A percentile compares a stretch with the other conserved stretches of the same genome.
Evolutionary conservation across 1,284 basidiomycete genomes (phyloP).

Genomic region (Apiotrichum porosum): DNA sequence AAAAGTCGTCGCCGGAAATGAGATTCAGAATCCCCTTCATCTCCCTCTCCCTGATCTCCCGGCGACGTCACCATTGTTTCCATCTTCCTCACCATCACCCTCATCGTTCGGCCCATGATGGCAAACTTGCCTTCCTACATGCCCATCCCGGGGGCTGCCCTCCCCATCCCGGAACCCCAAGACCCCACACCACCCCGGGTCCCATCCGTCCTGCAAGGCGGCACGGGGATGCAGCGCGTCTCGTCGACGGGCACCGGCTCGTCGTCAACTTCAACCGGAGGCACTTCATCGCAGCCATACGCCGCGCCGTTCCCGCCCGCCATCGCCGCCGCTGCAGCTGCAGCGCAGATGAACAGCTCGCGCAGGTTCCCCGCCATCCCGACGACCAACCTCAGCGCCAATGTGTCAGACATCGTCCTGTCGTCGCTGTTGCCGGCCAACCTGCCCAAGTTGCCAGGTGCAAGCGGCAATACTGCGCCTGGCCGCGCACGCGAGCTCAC

Average conservation of each 20-base stretch:
- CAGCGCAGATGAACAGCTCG: neutral
- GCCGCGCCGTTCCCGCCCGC: conserved; percentile 11
- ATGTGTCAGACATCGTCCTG: conserved; percentile 43
- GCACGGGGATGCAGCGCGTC: too few relatives aligned
- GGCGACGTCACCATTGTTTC: neutral
- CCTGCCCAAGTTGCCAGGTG: conserved; percentile 31
- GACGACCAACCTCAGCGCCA: conserved; percentile 26
- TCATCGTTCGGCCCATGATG: neutral
- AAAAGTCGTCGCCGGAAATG: too few relatives aligned
- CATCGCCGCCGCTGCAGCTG: conserved; percentile 2
- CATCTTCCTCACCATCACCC: neutral
- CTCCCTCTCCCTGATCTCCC: too few relatives aligned
- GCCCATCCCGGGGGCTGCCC: conserved; percentile 14
- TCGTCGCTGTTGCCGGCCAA: conserved; percentile 39
- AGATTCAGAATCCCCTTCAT: too few relatives aligned
- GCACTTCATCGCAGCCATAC: neutral
- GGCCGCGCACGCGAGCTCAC: conserved; percentile 30
- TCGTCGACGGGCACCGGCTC: neutral
- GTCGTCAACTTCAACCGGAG: neutral
- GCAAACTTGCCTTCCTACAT: conserved; percentile 16
- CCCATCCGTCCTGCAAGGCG: too few relatives aligned
- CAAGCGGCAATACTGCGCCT: conserved; percentile 7
- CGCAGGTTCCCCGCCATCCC: conserved; percentile 23
- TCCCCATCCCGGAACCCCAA: conserved; percentile 6
- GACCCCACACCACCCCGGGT: neutral